Evolutionary conservation across 2,329 filamentous ascomycete species (phyloP), one percentile per base, ranked within the genome.

Genomic region (Phialophora chinensis): DNA sequence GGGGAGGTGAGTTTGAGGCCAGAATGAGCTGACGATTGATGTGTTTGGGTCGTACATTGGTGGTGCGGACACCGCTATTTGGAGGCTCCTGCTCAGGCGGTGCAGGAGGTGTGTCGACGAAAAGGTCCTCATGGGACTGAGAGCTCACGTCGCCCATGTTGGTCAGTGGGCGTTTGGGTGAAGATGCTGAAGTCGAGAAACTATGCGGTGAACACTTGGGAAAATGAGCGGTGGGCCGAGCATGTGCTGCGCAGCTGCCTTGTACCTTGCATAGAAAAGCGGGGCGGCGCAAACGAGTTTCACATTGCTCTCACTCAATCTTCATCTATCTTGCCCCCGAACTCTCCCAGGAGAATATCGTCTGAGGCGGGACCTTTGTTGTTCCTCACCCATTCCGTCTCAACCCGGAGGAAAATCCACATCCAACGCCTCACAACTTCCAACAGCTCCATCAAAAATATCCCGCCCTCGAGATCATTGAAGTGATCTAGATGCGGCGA

Each of bases 341-440:
- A 90, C 73, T 94, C 89, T 12, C 89, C 89, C 38, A 96, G 82
- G 59, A 94, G 80, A 62, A 96, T 88, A 75, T 93, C 91, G 72
- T 92, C 89, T 4, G 76, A 86, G 73, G 74, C 84, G 76, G 77
- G 88, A 70, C 77, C 88, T 69, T 78, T 81, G 67, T 83, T 84
- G 67, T 82, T 87, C 78, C 78, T 83, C 65, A 83, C 84, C 86
- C 63, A 67, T 23, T 60, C 58, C 59, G 35, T 55, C 44, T 72
- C 66, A 29, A 66, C 69, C 23, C 59, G 44, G 12, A 61, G 27
- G 64, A 55, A 62, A 23, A 55, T 49, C 81, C 95, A 99, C 67
- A 98, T 86, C 93, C 94, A 98, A 65, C 95, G 86, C 56, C 95
- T 86, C 54, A 92, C 84, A 20, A 98, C 91, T 80, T 99, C 95